phyloP scores from a whole-genome alignment of 1,139 yeast species.

The Kazachstania sp. region DNA sequence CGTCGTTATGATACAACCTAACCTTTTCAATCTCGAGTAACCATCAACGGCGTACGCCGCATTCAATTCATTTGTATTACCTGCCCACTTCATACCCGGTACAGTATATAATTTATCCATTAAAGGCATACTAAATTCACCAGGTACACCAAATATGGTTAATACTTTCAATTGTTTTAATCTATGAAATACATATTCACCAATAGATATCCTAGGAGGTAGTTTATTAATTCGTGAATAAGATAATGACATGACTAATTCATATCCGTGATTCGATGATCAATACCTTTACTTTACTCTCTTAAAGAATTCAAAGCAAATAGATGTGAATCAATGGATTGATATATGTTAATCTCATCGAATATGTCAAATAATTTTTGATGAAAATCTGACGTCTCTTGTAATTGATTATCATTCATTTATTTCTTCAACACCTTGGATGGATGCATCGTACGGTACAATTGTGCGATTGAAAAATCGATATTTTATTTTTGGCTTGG shows the following conservation, averaged over 20 bases:
- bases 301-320: no score
- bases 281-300: no score
- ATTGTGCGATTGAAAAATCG: no score
- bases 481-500: no score
- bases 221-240: slow-evolving; percentile 12
- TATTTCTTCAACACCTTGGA: no score
- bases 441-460: no score
- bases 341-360: no score
- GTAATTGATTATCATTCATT: no score
- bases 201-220: slow-evolving; percentile 34
- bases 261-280: neutral
- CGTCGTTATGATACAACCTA: slow-evolving; percentile 50
- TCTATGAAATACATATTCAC: slow-evolving; percentile 50
- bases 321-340: neutral
- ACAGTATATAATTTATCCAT: slow-evolving; percentile 49
- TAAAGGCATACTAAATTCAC: slow-evolving; percentile 52
- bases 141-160: slow-evolving; percentile 59
- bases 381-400: no score
- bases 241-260: slow-evolving; percentile 1
- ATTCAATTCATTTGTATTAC: slow-evolving; percentile 58
- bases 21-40: slow-evolving; percentile 49
- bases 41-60: slow-evolving; percentile 49
- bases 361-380: no score
- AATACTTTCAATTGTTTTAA: slow-evolving; percentile 44
- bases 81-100: slow-evolving; percentile 49